Percentiles rank a stretch among this genome's conserved stretches.
Conservation (phyloP, 2,329 filamentous ascomycete species). For the Aspergillus bombycis region DNA sequence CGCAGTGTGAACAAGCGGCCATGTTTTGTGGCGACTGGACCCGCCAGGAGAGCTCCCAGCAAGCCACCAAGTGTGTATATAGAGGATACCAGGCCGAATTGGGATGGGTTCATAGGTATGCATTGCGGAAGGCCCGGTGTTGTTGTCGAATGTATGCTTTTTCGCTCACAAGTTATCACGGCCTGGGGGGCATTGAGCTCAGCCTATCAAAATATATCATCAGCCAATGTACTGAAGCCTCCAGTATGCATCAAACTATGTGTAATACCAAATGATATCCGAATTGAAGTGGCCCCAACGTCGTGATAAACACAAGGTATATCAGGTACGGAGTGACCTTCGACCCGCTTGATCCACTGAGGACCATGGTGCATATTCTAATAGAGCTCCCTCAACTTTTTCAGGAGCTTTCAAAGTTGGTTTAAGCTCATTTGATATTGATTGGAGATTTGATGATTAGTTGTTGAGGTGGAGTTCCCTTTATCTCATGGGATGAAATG, state of each 20-base stretch:
- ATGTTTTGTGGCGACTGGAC: constrained; percentile 74
- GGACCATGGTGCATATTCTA: constrained; percentile 25
- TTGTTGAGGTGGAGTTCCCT: background rate
- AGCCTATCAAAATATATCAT: constrained; percentile 57
- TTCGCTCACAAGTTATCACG: constrained; percentile 82
- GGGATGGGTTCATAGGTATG: constrained; percentile 80
- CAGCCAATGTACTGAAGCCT: constrained; percentile 10
- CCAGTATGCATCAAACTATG: background rate
- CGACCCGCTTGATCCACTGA: constrained; percentile 22
- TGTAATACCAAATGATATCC: constrained; percentile 83
- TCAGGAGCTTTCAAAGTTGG: background rate
- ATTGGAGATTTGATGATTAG: background rate
- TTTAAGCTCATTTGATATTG: background rate
- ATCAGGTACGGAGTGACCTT: constrained; percentile 74
- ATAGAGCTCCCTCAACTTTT: background rate
- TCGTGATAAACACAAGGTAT: constrained; percentile 74
- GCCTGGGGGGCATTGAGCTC: constrained; percentile 95
- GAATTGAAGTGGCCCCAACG: constrained; percentile 88
- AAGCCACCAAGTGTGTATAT: constrained; percentile 91
- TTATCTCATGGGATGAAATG: background rate
- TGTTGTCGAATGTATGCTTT: constrained; percentile 46
- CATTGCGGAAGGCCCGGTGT: constrained; percentile 63
- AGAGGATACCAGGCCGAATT: constrained; percentile 85
- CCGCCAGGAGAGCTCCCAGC: constrained; percentile 76
- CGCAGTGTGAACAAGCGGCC: constrained; percentile 79